Evolutionary conservation across 495 filamentous ascomycete genomes (phyloP).

Genomic region (Aspergillus sclerotiicarbonarius): DNA sequence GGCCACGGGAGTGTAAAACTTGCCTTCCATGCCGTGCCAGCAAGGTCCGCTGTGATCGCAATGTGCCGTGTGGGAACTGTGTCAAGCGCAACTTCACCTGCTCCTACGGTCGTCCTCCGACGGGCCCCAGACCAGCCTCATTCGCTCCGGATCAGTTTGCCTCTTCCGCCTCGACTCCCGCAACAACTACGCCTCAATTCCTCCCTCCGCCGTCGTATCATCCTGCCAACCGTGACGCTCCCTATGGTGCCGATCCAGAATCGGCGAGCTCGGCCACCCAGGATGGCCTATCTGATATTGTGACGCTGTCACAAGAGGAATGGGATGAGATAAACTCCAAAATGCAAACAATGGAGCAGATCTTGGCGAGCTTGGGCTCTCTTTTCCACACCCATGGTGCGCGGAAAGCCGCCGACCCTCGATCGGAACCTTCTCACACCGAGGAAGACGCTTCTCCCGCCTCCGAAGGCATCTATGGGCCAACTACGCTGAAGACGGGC

Average conservation of each 20-base stretch:
- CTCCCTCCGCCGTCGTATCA: slow-evolving; percentile 1
- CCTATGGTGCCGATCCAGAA: slow-evolving; percentile 12
- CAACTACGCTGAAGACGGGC: slow-evolving; percentile 43
- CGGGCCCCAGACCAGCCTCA: slow-evolving; percentile 14
- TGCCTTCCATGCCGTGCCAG: slow-evolving; percentile 48
- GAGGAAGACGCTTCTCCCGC: slow-evolving; percentile 20
- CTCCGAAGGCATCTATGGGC: slow-evolving; percentile 48
- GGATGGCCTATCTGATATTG: slow-evolving; percentile 26
- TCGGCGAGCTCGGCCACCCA: slow-evolving; percentile 3
- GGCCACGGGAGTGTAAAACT: slow-evolving; percentile 49
- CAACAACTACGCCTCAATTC: slow-evolving; percentile 9
- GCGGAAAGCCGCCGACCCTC: slow-evolving; percentile 22
- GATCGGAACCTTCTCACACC: slow-evolving; percentile 3
- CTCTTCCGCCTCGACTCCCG: slow-evolving; percentile 14
- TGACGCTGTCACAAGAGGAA: slow-evolving; percentile 40
- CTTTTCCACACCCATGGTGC: slow-evolving; percentile 35
- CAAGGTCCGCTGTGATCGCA: slow-evolving; percentile 68
- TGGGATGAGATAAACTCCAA: slow-evolving; percentile 49
- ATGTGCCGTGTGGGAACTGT: slow-evolving; percentile 70
- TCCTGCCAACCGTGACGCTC: slow-evolving; percentile 13
- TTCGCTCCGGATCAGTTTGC: slow-evolving; percentile 19
- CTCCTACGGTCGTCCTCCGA: slow-evolving; percentile 64
- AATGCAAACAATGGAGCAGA: slow-evolving; percentile 46
- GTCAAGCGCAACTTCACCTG: slow-evolving; percentile 69
- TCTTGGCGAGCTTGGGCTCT: slow-evolving; percentile 37